Percentiles rank a stretch among this genome's conserved stretches.
These are phyloP conservation scores for Pseudogymnoascus sp. DNA, from an alignment of 2,329 filamentous ascomycete species.

Conservation along the genomic window DNA sequence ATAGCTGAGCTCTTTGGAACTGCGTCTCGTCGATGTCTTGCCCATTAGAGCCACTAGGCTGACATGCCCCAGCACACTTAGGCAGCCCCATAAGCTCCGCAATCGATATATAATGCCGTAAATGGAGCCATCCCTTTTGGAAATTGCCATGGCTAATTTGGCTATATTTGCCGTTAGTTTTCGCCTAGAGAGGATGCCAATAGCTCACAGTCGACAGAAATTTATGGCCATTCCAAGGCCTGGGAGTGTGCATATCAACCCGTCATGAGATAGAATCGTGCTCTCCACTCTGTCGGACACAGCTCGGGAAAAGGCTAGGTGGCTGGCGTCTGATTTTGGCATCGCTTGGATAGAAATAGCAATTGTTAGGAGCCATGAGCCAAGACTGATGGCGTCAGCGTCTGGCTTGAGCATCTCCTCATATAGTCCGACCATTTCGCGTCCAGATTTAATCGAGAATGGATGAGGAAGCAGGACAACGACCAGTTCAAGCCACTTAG, in stretches of 20 bases:
- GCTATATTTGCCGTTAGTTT: constrained; percentile 17
- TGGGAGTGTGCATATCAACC: constrained; percentile 27
- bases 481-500: constrained; percentile 26
- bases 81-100: constrained; percentile 34
- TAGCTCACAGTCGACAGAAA: constrained; percentile 31
- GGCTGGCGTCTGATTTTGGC: constrained; percentile 15
- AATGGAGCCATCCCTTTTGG: constrained; percentile 30
- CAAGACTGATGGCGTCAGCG: constrained; percentile 23
- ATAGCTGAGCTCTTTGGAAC: constrained; percentile 25
- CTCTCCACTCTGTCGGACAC: constrained; percentile 26
- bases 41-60: constrained; percentile 13
- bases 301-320: constrained; percentile 18
- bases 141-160: constrained; percentile 30
- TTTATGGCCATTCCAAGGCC: constrained; percentile 30
- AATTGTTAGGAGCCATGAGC: constrained; percentile 25
- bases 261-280: constrained; percentile 27
- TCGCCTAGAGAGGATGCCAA: background rate
- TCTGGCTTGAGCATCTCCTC: constrained; percentile 21
- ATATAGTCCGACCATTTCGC: constrained; percentile 24
- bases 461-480: constrained; percentile 22
- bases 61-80: constrained; percentile 13
- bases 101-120: constrained; percentile 33
- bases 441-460: constrained; percentile 16
- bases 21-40: constrained; percentile 12
- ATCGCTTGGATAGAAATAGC: constrained; percentile 27